Evolutionary conservation across 768 basidiomycete genomes (phyloP).

Genomic region (Clitopilus hobsonii): DNA sequence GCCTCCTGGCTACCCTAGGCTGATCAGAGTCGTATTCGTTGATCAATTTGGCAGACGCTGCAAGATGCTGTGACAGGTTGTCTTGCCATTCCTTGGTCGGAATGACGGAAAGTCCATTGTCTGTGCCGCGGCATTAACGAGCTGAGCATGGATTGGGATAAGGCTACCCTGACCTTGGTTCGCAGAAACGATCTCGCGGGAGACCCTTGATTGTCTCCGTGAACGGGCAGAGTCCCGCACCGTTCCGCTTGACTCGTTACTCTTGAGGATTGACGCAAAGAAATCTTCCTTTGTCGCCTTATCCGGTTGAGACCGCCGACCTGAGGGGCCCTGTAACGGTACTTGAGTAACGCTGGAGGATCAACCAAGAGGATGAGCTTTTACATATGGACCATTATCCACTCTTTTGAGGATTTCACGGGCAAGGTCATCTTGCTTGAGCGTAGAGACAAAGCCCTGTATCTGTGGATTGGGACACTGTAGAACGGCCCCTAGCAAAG

Average conservation of each 20-base stretch:
- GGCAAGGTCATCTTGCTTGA: slow-evolving; percentile 71
- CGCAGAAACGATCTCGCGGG: slow-evolving; percentile 78
- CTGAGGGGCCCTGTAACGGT: slow-evolving; percentile 61
- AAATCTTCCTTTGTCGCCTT: slow-evolving; percentile 75
- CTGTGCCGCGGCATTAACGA: slow-evolving; percentile 26
- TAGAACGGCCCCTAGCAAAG: slow-evolving; percentile 78
- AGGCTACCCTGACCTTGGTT: slow-evolving; percentile 38
- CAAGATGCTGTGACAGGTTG: slow-evolving; percentile 53
- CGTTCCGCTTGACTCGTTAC: slow-evolving; percentile 38
- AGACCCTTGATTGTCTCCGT: slow-evolving; percentile 69
- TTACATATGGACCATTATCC: slow-evolving; percentile 74
- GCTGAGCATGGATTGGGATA: neutral
- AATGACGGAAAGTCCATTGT: slow-evolving; percentile 52
- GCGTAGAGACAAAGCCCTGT: slow-evolving; percentile 54
- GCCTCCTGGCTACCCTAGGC: slow-evolving; percentile 11
- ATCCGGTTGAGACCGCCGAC: slow-evolving; percentile 54
- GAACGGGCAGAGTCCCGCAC: slow-evolving; percentile 55
- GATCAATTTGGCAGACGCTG: slow-evolving; percentile 20
- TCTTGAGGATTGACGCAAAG: slow-evolving; percentile 67
- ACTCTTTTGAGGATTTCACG: slow-evolving; percentile 73
- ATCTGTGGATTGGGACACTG: slow-evolving; percentile 66
- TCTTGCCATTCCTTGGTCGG: slow-evolving; percentile 82
- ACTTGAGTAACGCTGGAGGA: slow-evolving; percentile 6
- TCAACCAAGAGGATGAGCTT: neutral
- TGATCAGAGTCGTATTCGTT: slow-evolving; percentile 16